Evolutionary conservation across 1,284 basidiomycete species (phyloP).

Genomic region (Lentinula novae-zelandiae): DNA sequence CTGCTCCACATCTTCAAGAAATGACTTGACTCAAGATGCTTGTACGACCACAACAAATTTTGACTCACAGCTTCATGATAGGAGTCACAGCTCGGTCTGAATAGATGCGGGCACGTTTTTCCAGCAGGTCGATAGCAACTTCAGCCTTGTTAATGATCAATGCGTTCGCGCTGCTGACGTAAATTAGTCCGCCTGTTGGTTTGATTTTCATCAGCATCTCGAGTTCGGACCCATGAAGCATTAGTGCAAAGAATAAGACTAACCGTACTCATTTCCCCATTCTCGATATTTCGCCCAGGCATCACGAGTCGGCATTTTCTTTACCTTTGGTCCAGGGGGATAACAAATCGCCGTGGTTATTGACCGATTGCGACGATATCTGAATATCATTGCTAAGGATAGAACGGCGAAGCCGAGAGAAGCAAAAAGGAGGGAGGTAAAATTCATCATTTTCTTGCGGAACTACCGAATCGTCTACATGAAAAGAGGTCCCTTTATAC

Average conservation of each 20-base stretch:
- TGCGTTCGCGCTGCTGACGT: not conserved
- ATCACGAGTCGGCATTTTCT: slow-evolving; percentile 46
- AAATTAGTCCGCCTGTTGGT: not conserved
- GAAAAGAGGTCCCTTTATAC: too few species aligned
- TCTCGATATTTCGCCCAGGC: slow-evolving; percentile 53
- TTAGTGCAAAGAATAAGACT: too few species aligned
- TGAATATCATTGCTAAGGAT: not conserved
- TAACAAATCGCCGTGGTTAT: not conserved
- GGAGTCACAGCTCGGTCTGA: not conserved
- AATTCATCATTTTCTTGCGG: too few species aligned
- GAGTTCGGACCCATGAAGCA: too few species aligned
- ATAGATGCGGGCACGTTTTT: slow-evolving; percentile 1
- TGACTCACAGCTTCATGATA: not conserved
- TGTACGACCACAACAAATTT: too few species aligned
- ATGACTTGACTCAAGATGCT: not conserved
- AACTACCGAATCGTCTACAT: too few species aligned
- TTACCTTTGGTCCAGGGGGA: slow-evolving; percentile 48
- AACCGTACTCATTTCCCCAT: slow-evolving; percentile 52
- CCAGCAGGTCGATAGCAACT: slow-evolving; percentile 1
- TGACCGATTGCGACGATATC: not conserved
- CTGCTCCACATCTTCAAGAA: not conserved
- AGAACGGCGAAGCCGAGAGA: not conserved
- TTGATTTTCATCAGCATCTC: not conserved
- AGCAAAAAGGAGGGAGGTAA: too few species aligned
- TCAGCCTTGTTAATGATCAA: not conserved